A percentile compares a stretch with the other conserved stretches of the same genome.
These are phyloP conservation scores for Eucalyptus fibrosa DNA, from an alignment of 345 rosid genomes.

Conservation along the genomic window DNA sequence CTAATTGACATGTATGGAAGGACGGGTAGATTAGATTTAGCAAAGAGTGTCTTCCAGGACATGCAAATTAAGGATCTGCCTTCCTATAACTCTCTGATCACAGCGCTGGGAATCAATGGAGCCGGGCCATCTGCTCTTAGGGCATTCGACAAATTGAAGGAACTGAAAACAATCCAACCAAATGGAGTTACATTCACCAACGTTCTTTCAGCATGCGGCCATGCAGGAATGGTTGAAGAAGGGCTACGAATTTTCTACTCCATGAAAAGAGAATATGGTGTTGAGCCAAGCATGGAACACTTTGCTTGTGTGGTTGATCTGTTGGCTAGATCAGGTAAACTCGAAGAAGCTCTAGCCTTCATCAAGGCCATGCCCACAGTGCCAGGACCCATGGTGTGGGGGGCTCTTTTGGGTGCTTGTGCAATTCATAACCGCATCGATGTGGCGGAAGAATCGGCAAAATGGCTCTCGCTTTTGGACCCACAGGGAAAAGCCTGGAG, in stretches of 20 bases:
- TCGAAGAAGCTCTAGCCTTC: constrained; percentile 38
- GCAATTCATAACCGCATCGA: not conserved
- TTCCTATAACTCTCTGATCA: constrained; percentile 35
- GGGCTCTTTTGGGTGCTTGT: constrained; percentile 16
- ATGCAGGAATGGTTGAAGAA: constrained; percentile 56
- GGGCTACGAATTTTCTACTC: constrained; percentile 42
- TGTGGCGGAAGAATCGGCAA: constrained; percentile 3
- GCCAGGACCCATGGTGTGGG: constrained; percentile 2
- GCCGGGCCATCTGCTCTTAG: constrained; percentile 5
- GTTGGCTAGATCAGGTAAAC: constrained; percentile 62
- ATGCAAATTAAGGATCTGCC: constrained; percentile 39
- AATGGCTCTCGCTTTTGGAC: constrained; percentile 2
- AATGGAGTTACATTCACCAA: constrained; percentile 54
- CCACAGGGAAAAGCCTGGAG: constrained; percentile 8
- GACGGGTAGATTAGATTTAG: constrained; percentile 17
- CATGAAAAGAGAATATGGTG: constrained; percentile 36
- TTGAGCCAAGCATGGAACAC: constrained; percentile 55
- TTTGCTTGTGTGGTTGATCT: constrained; percentile 79
- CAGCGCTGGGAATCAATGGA: constrained; percentile 31
- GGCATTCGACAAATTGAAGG: constrained; percentile 1
- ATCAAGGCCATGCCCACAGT: not conserved
- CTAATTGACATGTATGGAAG: constrained; percentile 36
- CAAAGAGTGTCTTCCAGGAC: constrained; percentile 27
- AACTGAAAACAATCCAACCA: constrained; percentile 8
- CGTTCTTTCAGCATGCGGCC: constrained; percentile 65